These are phyloP conservation scores for Incumbomyces lentus DNA, from an alignment of 2,329 filamentous ascomycete genomes.

Conservation along the genomic window DNA sequence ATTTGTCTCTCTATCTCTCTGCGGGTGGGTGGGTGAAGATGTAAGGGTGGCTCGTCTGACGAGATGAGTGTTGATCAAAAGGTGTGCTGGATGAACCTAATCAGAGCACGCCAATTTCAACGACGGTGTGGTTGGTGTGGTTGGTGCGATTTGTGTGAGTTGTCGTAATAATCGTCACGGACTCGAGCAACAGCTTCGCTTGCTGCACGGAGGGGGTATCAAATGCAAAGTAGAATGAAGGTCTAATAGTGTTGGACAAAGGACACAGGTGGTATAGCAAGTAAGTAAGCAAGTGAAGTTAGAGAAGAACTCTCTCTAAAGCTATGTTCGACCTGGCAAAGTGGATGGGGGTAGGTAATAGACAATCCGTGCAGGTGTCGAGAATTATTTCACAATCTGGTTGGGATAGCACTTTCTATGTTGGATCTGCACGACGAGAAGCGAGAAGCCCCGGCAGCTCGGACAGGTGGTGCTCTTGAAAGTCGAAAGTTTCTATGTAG, in stretches of 20 bases:
- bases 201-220: slow-evolving; percentile 1
- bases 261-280: not conserved
- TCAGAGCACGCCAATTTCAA: slow-evolving; percentile 18
- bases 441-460: not conserved
- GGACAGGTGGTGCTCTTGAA: not conserved
- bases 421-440: slow-evolving; percentile 5
- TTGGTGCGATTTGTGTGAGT: not conserved
- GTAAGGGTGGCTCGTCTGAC: too few relatives aligned
- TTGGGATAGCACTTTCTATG: slow-evolving; percentile 3
- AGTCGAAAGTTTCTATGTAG: not conserved
- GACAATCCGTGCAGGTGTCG: too few relatives aligned
- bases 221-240: not conserved
- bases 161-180: not conserved
- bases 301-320: not conserved
- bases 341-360: too few relatives aligned
- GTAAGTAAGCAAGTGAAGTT: slow-evolving; percentile 1
- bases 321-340: not conserved
- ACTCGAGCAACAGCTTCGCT: not conserved
- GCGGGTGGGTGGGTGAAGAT: not conserved
- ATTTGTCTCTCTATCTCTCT: too few relatives aligned
- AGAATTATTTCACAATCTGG: not conserved
- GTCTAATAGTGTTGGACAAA: not conserved
- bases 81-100: slow-evolving; percentile 21
- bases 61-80: slow-evolving; percentile 1
- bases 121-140: not conserved